These are phyloP conservation scores for Gentiana dahurica DNA, from an alignment of 257 asterid species.

Conservation along the genomic window DNA sequence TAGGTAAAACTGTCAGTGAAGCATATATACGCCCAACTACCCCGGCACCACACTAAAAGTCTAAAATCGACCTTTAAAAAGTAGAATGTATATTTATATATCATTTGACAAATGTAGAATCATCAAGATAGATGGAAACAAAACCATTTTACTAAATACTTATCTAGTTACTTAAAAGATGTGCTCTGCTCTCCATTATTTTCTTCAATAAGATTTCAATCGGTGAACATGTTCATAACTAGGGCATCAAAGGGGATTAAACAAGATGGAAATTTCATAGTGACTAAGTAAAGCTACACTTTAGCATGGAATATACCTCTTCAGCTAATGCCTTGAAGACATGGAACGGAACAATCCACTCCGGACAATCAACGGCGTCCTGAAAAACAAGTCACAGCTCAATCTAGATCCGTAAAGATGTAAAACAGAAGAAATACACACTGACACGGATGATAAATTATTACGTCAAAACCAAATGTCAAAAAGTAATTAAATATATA, in stretches of 20 bases:
- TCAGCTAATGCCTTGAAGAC: constrained; percentile 86
- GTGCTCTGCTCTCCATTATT: not conserved
- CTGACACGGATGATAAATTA: too few relatives aligned
- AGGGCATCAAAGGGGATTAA: not conserved
- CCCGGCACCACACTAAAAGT: too few relatives aligned
- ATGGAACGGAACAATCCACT: constrained; percentile 91
- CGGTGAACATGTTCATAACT: too few relatives aligned
- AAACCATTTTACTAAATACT: too few relatives aligned
- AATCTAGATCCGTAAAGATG: not conserved
- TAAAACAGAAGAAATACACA: not conserved
- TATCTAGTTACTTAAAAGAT: not conserved
- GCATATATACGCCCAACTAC: too few relatives aligned
- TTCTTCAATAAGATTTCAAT: too few relatives aligned
- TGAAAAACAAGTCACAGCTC: constrained; percentile 18
- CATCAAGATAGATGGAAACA: not conserved
- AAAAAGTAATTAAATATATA: too few relatives aligned
- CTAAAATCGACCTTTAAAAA: not conserved
- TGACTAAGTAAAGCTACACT: not conserved
- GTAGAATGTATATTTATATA: not conserved
- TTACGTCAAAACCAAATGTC: too few relatives aligned
- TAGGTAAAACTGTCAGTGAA: too few relatives aligned
- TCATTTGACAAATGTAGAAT: not conserved
- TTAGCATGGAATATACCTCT: constrained; percentile 43
- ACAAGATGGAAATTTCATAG: not conserved
- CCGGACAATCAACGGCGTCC: constrained; percentile 99